phyloP scores from a whole-genome alignment of 371 early-diverging fungal species.

The Mortierella sp. region DNA sequence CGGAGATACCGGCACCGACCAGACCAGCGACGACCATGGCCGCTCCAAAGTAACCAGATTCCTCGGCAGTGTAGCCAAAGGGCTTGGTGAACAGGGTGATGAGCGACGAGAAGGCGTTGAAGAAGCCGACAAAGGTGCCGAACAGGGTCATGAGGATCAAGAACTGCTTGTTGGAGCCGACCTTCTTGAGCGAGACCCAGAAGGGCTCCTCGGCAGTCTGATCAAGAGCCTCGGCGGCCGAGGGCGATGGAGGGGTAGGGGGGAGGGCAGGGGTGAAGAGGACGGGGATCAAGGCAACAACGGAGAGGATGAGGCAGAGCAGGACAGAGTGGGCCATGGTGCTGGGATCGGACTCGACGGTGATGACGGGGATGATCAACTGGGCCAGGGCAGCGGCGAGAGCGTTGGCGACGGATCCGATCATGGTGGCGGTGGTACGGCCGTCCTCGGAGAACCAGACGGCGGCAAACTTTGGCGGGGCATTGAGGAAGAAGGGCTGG shows the following conservation, averaged over 20 bases:
- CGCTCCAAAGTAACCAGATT: constrained; percentile 71
- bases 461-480: constrained; percentile 72
- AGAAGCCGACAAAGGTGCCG: constrained; percentile 72
- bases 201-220: constrained; percentile 58
- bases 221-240: constrained; percentile 47
- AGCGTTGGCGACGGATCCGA: constrained; percentile 61
- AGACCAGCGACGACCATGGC: constrained; percentile 69
- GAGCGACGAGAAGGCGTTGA: constrained; percentile 73
- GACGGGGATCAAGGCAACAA: constrained; percentile 61
- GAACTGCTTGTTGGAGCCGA: constrained; percentile 68
- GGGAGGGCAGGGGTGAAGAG: constrained; percentile 64
- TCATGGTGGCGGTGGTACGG: constrained; percentile 74
- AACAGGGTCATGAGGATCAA: constrained; percentile 67
- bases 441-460: constrained; percentile 77
- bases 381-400: constrained; percentile 69
- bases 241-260: constrained; percentile 64
- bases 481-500: constrained; percentile 73
- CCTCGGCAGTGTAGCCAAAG: constrained; percentile 72
- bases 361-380: constrained; percentile 68
- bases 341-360: constrained; percentile 41
- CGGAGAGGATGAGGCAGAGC: constrained; percentile 63
- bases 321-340: constrained; percentile 61
- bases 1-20: constrained; percentile 65
- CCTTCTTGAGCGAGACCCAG: constrained; percentile 60
- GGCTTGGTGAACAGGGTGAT: constrained; percentile 73